These are phyloP conservation scores for Yarrowia sp. DNA, from an alignment of 805 yeast genomes.

Conservation along the genomic window DNA sequence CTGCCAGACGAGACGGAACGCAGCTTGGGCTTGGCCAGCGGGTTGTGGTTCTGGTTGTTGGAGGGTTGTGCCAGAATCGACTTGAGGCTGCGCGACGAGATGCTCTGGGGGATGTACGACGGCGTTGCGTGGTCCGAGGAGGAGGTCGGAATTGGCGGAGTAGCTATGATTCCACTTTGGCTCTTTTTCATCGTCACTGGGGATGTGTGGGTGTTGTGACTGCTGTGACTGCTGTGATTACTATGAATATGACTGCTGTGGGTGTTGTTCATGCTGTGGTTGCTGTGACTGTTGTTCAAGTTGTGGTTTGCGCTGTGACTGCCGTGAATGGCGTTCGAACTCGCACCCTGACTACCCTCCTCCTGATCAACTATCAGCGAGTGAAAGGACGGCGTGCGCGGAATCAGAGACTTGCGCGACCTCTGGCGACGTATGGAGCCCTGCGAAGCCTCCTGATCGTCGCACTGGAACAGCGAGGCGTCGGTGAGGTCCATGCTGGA, in stretches of 20 bases:
- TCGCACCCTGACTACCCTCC: too few relatives aligned
- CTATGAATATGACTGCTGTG: too few relatives aligned
- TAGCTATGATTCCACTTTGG: background rate
- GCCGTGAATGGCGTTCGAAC: too few relatives aligned
- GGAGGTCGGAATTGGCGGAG: slow-evolving; percentile 7
- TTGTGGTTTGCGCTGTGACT: too few relatives aligned
- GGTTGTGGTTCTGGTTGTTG: slow-evolving; percentile 17
- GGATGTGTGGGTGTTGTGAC: background rate
- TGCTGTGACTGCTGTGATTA: too few relatives aligned
- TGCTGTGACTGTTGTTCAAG: too few relatives aligned
- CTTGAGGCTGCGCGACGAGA: slow-evolving; percentile 12
- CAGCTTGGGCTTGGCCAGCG: background rate
- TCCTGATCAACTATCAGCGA: slow-evolving; percentile 6
- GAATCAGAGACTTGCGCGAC: slow-evolving; percentile 16
- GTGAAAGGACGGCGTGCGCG: slow-evolving; percentile 10
- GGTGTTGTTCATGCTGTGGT: background rate
- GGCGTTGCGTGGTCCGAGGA: background rate
- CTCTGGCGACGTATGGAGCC: slow-evolving; percentile 20
- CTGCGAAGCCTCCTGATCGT: slow-evolving; percentile 9
- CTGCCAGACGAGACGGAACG: slow-evolving; percentile 1
- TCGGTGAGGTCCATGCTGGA: slow-evolving; percentile 16
- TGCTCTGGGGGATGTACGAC: slow-evolving; percentile 8
- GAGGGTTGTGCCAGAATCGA: background rate
- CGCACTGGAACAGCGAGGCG: slow-evolving; percentile 22
- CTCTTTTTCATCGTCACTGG: background rate